Evolutionary conservation across 768 basidiomycete genomes (phyloP).

Genomic region (Guyanaporus albipodus): DNA sequence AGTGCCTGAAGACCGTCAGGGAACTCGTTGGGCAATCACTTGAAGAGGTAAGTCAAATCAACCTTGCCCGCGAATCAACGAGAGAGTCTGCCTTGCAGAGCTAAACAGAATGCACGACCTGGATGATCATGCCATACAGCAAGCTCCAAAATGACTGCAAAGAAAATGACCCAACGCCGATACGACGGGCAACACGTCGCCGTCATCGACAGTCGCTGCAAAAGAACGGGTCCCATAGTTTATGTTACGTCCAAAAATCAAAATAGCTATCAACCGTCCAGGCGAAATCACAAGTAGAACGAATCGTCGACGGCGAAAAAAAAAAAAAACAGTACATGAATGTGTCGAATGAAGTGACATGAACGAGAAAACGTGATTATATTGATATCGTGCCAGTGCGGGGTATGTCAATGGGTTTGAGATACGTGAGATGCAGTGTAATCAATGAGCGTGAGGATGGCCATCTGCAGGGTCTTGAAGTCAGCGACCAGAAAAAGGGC

Average conservation of each 20-base stretch:
- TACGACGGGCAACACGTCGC: background rate
- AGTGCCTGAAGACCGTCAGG: too few relatives aligned
- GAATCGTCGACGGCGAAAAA: constrained; percentile 4
- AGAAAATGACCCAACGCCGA: background rate
- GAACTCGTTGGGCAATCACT: too few relatives aligned
- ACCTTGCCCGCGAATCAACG: constrained; percentile 8
- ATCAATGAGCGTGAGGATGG: constrained; percentile 24
- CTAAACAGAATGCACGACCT: too few relatives aligned
- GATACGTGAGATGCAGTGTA: constrained; percentile 21
- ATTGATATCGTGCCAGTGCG: constrained; percentile 25
- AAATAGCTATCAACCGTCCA: constrained; percentile 8
- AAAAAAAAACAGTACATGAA: constrained; percentile 5
- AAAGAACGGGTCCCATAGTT: constrained; percentile 1
- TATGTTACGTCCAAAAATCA: constrained; percentile 3
- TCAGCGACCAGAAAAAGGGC: background rate
- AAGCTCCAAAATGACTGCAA: background rate
- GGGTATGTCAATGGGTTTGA: constrained; percentile 23
- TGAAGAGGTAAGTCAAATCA: background rate
- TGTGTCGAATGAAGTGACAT: constrained; percentile 19
- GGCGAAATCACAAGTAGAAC: constrained; percentile 2
- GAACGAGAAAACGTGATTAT: constrained; percentile 23
- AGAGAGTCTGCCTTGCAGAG: background rate
- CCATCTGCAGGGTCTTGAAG: constrained; percentile 17
- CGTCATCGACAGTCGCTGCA: background rate
- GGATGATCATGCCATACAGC: too few relatives aligned